phyloP scores from a whole-genome alignment of 768 basidiomycete genomes.

The Hydnomerulius pinastri region DNA sequence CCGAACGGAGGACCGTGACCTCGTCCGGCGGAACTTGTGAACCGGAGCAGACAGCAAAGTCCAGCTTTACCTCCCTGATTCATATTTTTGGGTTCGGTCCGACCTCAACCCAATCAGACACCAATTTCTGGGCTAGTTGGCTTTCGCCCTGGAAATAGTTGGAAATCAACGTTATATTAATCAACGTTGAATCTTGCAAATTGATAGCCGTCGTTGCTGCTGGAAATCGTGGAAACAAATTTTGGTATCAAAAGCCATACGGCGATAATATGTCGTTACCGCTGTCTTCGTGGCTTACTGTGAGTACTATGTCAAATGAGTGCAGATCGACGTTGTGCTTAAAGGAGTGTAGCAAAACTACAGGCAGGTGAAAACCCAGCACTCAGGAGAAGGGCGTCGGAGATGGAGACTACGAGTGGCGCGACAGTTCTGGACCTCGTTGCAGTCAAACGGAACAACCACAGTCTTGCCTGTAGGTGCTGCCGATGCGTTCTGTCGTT shows the following conservation, averaged over 20 bases:
- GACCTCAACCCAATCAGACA: no score
- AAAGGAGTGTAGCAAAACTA: conserved; percentile 41
- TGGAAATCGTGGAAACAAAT: no score
- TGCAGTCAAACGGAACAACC: conserved; percentile 25
- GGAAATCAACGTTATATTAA: no score
- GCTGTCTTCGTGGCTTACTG: conserved; percentile 17
- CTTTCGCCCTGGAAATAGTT: no score
- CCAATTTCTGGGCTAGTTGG: no score
- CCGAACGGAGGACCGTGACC: no score
- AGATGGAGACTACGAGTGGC: conserved; percentile 55
- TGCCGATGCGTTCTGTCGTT: neutral
- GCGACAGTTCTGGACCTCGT: conserved; percentile 47
- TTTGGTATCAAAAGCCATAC: neutral
- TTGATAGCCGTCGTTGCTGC: no score
- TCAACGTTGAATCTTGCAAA: no score
- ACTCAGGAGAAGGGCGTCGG: conserved; percentile 57
- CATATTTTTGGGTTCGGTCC: no score
- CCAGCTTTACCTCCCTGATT: no score
- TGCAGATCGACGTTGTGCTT: neutral
- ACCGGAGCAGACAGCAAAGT: no score
- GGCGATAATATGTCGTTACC: conserved; percentile 20
- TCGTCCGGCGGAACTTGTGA: no score
- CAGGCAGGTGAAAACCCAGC: conserved; percentile 40
- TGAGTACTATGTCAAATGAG: conserved; percentile 11
- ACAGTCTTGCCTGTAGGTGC: conserved; percentile 10